Percentiles rank a stretch among this genome's conserved stretches.
These are phyloP conservation scores for Aspergillus puulaauensis DNA, from an alignment of 2,329 filamentous ascomycete species.

Conservation along the genomic window DNA sequence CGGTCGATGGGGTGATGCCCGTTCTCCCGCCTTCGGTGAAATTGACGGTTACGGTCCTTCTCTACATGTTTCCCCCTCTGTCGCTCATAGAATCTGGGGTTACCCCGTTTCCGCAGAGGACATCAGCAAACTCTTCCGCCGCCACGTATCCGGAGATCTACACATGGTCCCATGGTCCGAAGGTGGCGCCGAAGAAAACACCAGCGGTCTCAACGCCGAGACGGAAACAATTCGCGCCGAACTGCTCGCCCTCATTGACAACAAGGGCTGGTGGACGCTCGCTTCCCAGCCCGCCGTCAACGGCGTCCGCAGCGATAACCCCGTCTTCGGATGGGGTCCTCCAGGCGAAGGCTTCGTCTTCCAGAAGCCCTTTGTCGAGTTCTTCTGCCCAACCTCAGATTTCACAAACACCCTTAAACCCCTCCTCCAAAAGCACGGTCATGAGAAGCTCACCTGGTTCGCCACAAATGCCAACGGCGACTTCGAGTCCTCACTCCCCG, in stretches of 20 bases:
- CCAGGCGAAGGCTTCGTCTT: slow-evolving; percentile 85
- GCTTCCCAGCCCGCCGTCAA: slow-evolving; percentile 95
- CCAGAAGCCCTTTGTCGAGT: slow-evolving; percentile 97
- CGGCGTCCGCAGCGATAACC: slow-evolving; percentile 72
- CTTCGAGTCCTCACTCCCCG: slow-evolving; percentile 62
- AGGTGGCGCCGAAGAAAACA: slow-evolving; percentile 59
- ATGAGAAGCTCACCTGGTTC: slow-evolving; percentile 79
- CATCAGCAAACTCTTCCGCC: slow-evolving; percentile 76
- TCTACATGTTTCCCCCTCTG: slow-evolving; percentile 81
- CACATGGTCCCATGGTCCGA: slow-evolving; percentile 91
- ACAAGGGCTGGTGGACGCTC: slow-evolving; percentile 90
- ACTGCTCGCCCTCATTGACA: slow-evolving; percentile 71
- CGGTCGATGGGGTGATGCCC: slow-evolving; percentile 89
- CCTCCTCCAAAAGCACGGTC: slow-evolving; percentile 59
- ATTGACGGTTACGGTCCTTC: slow-evolving; percentile 99
- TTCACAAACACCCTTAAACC: slow-evolving; percentile 65
- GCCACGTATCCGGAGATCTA: slow-evolving; percentile 76
- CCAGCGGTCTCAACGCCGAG: slow-evolving; percentile 61
- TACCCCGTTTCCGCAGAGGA: slow-evolving; percentile 68
- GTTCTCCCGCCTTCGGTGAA: slow-evolving; percentile 90
- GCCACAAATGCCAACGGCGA: slow-evolving; percentile 77
- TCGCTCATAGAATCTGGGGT: slow-evolving; percentile 84
- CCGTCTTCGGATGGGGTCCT: slow-evolving; percentile 90
- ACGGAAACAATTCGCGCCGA: slow-evolving; percentile 76
- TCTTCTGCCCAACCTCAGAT: slow-evolving; percentile 76